Evolutionary conservation across 2,329 filamentous ascomycete species (phyloP).

Genomic region (Mollisia scopiformis): DNA sequence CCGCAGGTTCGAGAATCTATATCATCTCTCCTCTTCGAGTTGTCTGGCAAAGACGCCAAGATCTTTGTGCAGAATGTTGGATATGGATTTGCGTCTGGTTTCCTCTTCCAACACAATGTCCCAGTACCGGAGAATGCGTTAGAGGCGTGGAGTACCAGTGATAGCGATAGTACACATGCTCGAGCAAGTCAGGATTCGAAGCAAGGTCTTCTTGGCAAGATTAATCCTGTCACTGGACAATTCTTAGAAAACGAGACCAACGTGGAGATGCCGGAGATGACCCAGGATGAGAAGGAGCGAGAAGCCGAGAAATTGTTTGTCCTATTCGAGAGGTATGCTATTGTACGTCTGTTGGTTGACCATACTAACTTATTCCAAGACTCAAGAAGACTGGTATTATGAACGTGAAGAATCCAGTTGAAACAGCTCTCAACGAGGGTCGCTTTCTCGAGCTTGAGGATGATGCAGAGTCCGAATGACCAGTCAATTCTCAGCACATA

Average conservation of each 20-base stretch:
- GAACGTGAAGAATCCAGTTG: conserved; percentile 34
- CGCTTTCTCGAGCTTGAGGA: conserved; percentile 36
- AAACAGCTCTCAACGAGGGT: conserved; percentile 31
- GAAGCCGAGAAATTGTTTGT: conserved; percentile 52
- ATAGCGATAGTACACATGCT: conserved; percentile 27
- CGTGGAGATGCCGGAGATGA: conserved; percentile 72
- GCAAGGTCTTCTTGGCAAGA: conserved; percentile 25
- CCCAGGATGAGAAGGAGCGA: conserved; percentile 84
- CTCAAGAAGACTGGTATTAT: conserved; percentile 36
- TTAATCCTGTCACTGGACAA: conserved; percentile 38
- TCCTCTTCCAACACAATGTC: conserved; percentile 83
- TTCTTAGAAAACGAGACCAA: conserved; percentile 32
- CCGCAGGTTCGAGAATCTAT: conserved; percentile 75
- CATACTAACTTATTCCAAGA: conserved; percentile 19
- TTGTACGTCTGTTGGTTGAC: neutral
- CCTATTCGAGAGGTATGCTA: conserved; percentile 36
- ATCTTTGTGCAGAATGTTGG: conserved; percentile 90
- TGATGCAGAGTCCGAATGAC: conserved; percentile 32
- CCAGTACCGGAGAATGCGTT: conserved; percentile 70
- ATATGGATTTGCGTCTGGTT: conserved; percentile 91
- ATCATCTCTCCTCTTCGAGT: conserved; percentile 80
- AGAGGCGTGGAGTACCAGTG: conserved; percentile 50
- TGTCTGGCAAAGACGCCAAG: conserved; percentile 79
- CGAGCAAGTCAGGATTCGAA: conserved; percentile 25
- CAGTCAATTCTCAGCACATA: neutral